A percentile compares a stretch with the other conserved stretches of the same genome.
These are phyloP conservation scores for Boletus pseudopeckii DNA, from an alignment of 768 basidiomycete genomes.

Conservation along the genomic window DNA sequence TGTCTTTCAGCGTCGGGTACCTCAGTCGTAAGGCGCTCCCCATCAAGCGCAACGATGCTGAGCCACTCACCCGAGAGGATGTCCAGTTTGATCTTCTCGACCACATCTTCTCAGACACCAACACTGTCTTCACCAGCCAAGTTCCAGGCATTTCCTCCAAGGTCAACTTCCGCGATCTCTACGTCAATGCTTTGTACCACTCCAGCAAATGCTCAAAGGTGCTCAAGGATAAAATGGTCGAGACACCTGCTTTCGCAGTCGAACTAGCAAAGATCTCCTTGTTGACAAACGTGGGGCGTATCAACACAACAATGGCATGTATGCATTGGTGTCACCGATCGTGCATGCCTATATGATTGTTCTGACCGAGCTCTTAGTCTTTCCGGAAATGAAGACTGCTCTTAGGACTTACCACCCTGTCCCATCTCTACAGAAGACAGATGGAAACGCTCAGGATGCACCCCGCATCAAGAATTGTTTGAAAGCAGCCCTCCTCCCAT, in stretches of 20 bases:
- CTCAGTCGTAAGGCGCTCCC: constrained; percentile 63
- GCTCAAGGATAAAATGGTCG: constrained; percentile 83
- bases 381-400: constrained; percentile 91
- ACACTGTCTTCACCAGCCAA: constrained; percentile 69
- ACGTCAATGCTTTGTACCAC: constrained; percentile 75
- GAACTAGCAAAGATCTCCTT: constrained; percentile 83
- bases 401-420: constrained; percentile 87
- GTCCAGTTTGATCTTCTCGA: constrained; percentile 84
- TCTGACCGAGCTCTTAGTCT: constrained; percentile 50
- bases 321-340: constrained; percentile 31
- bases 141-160: constrained; percentile 44
- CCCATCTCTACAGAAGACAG: constrained; percentile 83
- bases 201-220: constrained; percentile 85
- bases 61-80: constrained; percentile 78
- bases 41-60: constrained; percentile 80
- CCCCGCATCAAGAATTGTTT: constrained; percentile 90
- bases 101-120: constrained; percentile 70
- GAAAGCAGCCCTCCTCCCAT: constrained; percentile 73
- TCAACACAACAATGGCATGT: constrained; percentile 92
- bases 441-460: constrained; percentile 85
- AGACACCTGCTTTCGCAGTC: constrained; percentile 71
- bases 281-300: constrained; percentile 84
- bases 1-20: constrained; percentile 48
- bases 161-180: constrained; percentile 79
- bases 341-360: constrained; percentile 4